Conservation (phyloP, 129 eudicot genomes). For the Arctium lappa region DNA sequence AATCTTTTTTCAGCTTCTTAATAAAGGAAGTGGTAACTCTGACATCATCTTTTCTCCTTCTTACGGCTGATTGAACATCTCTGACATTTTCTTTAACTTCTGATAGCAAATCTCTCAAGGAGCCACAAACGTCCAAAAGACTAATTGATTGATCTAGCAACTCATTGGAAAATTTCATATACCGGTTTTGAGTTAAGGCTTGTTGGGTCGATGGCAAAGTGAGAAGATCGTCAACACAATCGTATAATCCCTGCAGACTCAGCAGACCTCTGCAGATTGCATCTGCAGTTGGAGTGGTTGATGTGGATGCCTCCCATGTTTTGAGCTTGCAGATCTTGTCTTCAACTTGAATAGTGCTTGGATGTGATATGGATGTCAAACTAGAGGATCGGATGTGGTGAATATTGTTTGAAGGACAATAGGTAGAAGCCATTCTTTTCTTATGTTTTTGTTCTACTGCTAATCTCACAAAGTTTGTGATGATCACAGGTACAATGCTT, state of each 20-base stretch:
- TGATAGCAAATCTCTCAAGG: slow-evolving; percentile 34
- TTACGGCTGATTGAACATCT: slow-evolving; percentile 37
- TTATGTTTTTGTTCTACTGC: slow-evolving; percentile 3
- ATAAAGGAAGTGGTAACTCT: slow-evolving; percentile 31
- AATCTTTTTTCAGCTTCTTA: slow-evolving; percentile 42
- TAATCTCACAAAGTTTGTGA: slow-evolving; percentile 8
- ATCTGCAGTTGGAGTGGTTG: slow-evolving; percentile 39
- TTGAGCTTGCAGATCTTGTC: slow-evolving; percentile 43
- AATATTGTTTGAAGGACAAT: slow-evolving; percentile 14
- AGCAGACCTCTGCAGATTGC: slow-evolving; percentile 32
- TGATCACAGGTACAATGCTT: not conserved
- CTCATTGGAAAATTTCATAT: slow-evolving; percentile 25
- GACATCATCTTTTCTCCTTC: slow-evolving; percentile 35
- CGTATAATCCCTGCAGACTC: slow-evolving; percentile 43
- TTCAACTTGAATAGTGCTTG: slow-evolving; percentile 42
- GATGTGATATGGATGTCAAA: slow-evolving; percentile 46
- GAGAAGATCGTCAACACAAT: slow-evolving; percentile 41
- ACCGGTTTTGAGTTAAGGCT: slow-evolving; percentile 31
- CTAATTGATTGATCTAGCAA: slow-evolving; percentile 42
- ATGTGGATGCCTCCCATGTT: slow-evolving; percentile 38
- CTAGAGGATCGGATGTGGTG: slow-evolving; percentile 49
- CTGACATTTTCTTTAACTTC: slow-evolving; percentile 33
- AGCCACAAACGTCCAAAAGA: slow-evolving; percentile 41
- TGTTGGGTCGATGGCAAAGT: slow-evolving; percentile 40
- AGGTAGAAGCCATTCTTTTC: slow-evolving; percentile 29